These are phyloP conservation scores for Melampsora larici-populina DNA, from an alignment of 1,284 basidiomycete genomes.

Conservation along the genomic window DNA sequence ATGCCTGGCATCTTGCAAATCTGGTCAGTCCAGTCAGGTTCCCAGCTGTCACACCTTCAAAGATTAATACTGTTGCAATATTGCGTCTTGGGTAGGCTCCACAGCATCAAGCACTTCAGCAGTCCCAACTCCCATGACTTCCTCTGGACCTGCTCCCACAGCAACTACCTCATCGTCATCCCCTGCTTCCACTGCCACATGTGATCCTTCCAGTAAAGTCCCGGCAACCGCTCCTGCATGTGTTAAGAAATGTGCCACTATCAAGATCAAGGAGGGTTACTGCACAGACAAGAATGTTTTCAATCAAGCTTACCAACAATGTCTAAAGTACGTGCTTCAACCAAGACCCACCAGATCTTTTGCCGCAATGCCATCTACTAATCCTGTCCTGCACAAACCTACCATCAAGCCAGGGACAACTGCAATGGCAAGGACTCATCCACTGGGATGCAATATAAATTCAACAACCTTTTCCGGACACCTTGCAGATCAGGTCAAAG, in stretches of 20 bases:
- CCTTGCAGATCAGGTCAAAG: no score
- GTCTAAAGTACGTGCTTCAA: slow-evolving; percentile 19
- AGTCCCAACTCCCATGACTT: not conserved
- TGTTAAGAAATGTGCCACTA: slow-evolving; percentile 31
- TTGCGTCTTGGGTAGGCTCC: no score
- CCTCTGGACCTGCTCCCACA: no score
- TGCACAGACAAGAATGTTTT: slow-evolving; percentile 18
- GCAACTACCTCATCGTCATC: no score
- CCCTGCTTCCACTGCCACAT: not conserved
- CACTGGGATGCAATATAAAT: not conserved
- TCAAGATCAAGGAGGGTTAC: slow-evolving; percentile 35
- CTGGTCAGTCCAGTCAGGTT: no score
- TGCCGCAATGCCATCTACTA: no score
- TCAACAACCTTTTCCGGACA: no score
- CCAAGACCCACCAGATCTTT: no score
- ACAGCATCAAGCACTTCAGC: not conserved
- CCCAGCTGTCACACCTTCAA: no score
- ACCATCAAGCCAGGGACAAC: slow-evolving; percentile 18
- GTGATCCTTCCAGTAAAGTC: slow-evolving; percentile 7
- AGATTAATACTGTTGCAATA: no score
- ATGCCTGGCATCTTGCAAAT: no score
- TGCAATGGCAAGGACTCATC: slow-evolving; percentile 12
- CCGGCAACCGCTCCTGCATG: slow-evolving; percentile 19
- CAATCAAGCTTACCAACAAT: slow-evolving; percentile 17
- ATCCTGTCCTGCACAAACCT: not conserved